A percentile compares a stretch with the other conserved stretches of the same genome.
Evolutionary conservation across 139 green algal genomes (phyloP).

Genomic region (Raphidocelis subcapitata): DNA sequence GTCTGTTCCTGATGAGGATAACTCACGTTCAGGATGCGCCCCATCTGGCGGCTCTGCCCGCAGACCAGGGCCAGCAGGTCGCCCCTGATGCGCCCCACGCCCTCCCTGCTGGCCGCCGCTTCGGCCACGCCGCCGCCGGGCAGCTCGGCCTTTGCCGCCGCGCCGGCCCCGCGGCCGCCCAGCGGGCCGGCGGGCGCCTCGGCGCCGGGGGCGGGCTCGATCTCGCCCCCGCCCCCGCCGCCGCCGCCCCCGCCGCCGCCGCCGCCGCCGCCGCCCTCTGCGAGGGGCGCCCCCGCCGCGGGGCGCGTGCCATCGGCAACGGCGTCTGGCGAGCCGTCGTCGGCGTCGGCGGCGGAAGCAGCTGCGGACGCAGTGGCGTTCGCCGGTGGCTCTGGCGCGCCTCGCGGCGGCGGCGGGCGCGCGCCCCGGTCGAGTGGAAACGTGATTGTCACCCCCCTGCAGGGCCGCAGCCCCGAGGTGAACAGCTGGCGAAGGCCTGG

Average conservation of each 20-base stretch:
- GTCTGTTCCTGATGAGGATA: too few relatives aligned
- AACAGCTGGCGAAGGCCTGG: conserved; percentile 26
- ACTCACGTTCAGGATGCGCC: conserved; percentile 11
- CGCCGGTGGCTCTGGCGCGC: neutral
- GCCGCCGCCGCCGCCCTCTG: too few relatives aligned
- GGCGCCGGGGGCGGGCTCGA: too few relatives aligned
- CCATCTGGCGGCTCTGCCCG: conserved; percentile 30
- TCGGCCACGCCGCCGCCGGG: neutral
- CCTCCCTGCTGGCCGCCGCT: too few relatives aligned
- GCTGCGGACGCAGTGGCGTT: too few relatives aligned
- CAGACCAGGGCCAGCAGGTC: conserved; percentile 22
- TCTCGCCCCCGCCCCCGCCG: too few relatives aligned
- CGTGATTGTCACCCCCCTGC: conserved; percentile 4
- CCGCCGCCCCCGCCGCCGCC: too few relatives aligned
- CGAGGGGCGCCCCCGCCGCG: too few relatives aligned
- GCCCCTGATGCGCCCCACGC: neutral
- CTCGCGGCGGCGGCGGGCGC: too few relatives aligned
- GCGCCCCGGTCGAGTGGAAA: neutral
- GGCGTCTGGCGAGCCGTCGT: too few relatives aligned
- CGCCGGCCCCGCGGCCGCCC: neutral
- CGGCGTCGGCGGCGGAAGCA: too few relatives aligned
- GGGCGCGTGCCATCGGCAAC: too few relatives aligned
- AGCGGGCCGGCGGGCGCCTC: neutral
- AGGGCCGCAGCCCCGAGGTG: conserved; percentile 15
- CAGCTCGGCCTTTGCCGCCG: neutral